Percentiles rank a stretch among this genome's conserved stretches.
These are phyloP conservation scores for Quercus variabilis DNA, from an alignment of 306 rosid genomes.

Conservation along the genomic window DNA sequence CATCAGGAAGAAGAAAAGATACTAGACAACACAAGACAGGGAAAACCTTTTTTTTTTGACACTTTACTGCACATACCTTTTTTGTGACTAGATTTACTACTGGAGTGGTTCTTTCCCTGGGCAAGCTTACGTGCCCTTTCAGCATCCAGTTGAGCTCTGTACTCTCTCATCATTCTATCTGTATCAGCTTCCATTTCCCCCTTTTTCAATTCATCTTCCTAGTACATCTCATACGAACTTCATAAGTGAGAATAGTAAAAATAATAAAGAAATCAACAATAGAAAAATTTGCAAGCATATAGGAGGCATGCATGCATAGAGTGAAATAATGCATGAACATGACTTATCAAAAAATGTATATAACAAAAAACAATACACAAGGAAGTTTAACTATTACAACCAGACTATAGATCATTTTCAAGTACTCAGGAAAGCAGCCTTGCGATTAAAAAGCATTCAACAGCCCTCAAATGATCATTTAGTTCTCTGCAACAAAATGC, in stretches of 20 bases:
- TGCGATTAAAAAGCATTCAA: not conserved
- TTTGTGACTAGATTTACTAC: slow-evolving; percentile 58
- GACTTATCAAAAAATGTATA: not conserved
- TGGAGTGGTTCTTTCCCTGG: slow-evolving; percentile 83
- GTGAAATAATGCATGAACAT: not conserved
- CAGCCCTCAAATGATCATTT: not conserved
- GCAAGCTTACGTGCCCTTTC: slow-evolving; percentile 91
- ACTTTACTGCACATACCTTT: slow-evolving; percentile 55
- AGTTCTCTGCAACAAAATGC: not conserved
- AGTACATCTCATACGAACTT: slow-evolving; percentile 14
- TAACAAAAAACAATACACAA: not conserved
- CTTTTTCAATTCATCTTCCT: slow-evolving; percentile 91
- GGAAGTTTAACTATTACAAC: not conserved
- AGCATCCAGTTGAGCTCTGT: slow-evolving; percentile 97
- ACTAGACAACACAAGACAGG: not conserved
- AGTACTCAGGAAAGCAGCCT: not conserved
- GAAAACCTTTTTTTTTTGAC: not conserved
- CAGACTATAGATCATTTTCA: not conserved
- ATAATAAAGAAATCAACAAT: not conserved
- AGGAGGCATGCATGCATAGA: not conserved
- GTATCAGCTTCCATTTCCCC: slow-evolving; percentile 97
- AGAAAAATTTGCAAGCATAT: slow-evolving; percentile 11
- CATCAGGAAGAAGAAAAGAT: slow-evolving; percentile 16
- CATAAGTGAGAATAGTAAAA: slow-evolving; percentile 11
- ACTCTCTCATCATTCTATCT: slow-evolving; percentile 93